Base-by-base conservation (phyloP, 768 basidiomycete genomes). In the Termitomyces sp. region DNA sequence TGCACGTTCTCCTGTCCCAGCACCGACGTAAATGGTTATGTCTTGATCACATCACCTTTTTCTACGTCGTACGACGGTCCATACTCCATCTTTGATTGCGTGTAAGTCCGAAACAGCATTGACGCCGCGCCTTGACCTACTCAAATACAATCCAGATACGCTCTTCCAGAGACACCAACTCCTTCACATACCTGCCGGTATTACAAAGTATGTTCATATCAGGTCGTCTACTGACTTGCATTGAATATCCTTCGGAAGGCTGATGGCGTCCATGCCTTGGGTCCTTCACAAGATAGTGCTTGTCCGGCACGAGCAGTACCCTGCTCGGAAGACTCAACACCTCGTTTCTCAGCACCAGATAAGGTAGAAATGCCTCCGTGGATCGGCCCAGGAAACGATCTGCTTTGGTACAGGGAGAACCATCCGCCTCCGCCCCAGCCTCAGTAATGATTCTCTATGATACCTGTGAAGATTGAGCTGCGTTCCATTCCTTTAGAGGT, bases 51-150 rank as follows among this genome's bases (percentile, higher is more conserved):
- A 20, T 58, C 57, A 8, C 54, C 59, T 13, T n/a, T 61, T 20
- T 64, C 68, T 5, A 55, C 63, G 35, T 40, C 61, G 2, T 66
- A 68, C 36, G 61, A 64, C 12, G 65, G 60, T 1, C 56, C 67
- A 18, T 69, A 66, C 45, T 68, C 68, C 12, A 63, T 69, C 28
- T 69, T 69, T 50, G 69, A 69, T 22, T 69, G 69, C 49, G 56
- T 69, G 66, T 69, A 60, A 51, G 65, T 60, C 22, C 15, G 15
- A 8, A 44, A 8, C 28, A 42, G 12, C 12, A 7, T 24, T 20
- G 3, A 2, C n/a, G n/a, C 13, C 24, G 3, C 22, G 2, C 50
- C 15, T 35, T 11, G 2, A 44, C 22, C 11, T 0, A 18, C 9
- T 13, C 15, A 28, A 7, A 28, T 38, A 12, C 16, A 4, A 20